Conservation (phyloP, 176 grass and related monocot species). For the Raddia guianensis region DNA sequence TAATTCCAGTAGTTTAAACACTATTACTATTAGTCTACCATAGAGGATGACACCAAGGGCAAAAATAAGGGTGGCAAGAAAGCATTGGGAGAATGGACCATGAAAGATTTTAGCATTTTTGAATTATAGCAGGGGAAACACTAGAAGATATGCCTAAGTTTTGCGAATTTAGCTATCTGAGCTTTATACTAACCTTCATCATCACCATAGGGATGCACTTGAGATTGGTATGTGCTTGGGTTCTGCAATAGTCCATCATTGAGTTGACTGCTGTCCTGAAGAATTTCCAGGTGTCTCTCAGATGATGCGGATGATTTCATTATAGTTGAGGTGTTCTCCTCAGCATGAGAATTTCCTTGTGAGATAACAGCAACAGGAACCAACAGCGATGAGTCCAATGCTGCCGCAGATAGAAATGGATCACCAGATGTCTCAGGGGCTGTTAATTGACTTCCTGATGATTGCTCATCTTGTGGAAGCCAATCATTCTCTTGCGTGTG, state of each 20-base stretch:
- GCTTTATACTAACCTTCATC: conserved; percentile 57
- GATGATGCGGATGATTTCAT: conserved; percentile 39
- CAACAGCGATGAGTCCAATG: conserved; percentile 43
- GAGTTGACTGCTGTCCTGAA: conserved; percentile 50
- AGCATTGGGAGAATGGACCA: background rate
- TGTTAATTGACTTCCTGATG: conserved; percentile 40
- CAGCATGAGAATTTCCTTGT: conserved; percentile 45
- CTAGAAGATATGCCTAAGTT: conserved; percentile 28
- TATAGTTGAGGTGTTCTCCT: conserved; percentile 45
- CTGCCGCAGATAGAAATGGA: conserved; percentile 31
- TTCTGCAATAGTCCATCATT: conserved; percentile 56
- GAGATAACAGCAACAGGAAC: conserved; percentile 43
- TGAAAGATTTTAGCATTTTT: conserved; percentile 2
- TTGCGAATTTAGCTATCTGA: background rate
- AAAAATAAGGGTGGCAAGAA: background rate
- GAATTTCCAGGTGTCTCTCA: conserved; percentile 58
- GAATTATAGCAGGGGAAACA: conserved; percentile 5
- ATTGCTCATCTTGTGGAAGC: conserved; percentile 53
- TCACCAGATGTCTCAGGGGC: conserved; percentile 39
- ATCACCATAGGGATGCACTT: conserved; percentile 57
- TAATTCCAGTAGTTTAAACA: no score
- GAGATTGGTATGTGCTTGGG: conserved; percentile 59
- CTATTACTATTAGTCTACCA: no score
- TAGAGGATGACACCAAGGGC: no score
- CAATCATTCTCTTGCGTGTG: conserved; percentile 56